Percentiles rank a stretch among this genome's conserved stretches.
These are phyloP conservation scores for Akebia trifoliata DNA, from an alignment of 164 flowering plant species.

Conservation along the genomic window DNA sequence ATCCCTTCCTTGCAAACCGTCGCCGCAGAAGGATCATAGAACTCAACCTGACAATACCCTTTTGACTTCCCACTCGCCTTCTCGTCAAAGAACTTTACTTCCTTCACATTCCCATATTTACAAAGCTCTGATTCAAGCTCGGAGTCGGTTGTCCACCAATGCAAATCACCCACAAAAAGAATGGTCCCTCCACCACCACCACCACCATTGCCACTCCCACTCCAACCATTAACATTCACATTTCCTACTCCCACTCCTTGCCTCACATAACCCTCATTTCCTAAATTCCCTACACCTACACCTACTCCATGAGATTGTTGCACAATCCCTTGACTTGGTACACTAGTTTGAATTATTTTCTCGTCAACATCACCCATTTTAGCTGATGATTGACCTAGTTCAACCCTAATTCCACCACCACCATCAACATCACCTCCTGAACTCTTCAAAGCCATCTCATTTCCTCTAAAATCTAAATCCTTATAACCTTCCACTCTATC, in stretches of 20 bases:
- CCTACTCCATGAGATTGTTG: slow-evolving; percentile 23
- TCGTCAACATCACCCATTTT: slow-evolving; percentile 31
- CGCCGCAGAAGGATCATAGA: slow-evolving; percentile 64
- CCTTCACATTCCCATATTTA: slow-evolving; percentile 78
- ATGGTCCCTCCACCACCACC: slow-evolving; percentile 52
- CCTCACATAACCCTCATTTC: too few relatives aligned
- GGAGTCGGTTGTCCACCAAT: slow-evolving; percentile 96
- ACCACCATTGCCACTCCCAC: slow-evolving; percentile 20
- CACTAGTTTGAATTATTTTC: slow-evolving; percentile 18
- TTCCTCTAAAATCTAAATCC: slow-evolving; percentile 39
- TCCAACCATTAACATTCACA: slow-evolving; percentile 6
- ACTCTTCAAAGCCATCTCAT: slow-evolving; percentile 24
- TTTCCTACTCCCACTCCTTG: slow-evolving; percentile 11
- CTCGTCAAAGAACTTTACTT: slow-evolving; percentile 79
- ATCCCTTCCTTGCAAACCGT: slow-evolving; percentile 83
- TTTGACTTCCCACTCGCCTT: slow-evolving; percentile 90
- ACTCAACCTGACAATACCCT: slow-evolving; percentile 88
- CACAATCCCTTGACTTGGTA: slow-evolving; percentile 22
- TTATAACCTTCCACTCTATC: slow-evolving; percentile 26
- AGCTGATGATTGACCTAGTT: slow-evolving; percentile 36
- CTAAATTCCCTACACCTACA: too few relatives aligned
- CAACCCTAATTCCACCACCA: slow-evolving; percentile 54
- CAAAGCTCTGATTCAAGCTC: slow-evolving; percentile 65
- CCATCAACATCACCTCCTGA: slow-evolving; percentile 14
- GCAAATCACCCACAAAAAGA: slow-evolving; percentile 81